A percentile compares a stretch with the other conserved stretches of the same genome.
These are phyloP conservation scores for Aspergillus latus DNA, from an alignment of 2,329 filamentous ascomycete species.

Conservation along the genomic window DNA sequence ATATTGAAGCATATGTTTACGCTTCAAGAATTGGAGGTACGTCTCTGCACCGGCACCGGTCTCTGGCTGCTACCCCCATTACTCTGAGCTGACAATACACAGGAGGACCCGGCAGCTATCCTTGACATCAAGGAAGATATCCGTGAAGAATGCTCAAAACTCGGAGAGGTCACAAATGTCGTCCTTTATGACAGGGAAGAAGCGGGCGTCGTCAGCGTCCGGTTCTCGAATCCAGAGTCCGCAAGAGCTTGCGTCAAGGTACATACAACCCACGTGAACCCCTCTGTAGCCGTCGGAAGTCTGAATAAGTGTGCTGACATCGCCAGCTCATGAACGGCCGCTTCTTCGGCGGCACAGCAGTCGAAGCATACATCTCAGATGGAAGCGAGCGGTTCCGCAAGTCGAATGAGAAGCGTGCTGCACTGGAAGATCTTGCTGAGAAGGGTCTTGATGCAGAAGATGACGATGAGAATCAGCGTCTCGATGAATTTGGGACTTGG, in stretches of 20 bases:
- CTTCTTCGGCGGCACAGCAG: constrained; percentile 70
- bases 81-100: constrained; percentile 20
- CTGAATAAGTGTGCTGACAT: neutral
- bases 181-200: constrained; percentile 84
- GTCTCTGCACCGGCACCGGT: neutral
- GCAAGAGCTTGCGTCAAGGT: constrained; percentile 68
- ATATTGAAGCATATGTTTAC: constrained; percentile 95
- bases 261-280: constrained; percentile 1
- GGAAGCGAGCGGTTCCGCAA: constrained; percentile 73
- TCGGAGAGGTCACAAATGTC: constrained; percentile 86
- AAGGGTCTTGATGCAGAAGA: constrained; percentile 45
- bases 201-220: constrained; percentile 80
- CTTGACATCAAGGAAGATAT: constrained; percentile 95
- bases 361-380: constrained; percentile 69
- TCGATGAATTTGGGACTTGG: constrained; percentile 53
- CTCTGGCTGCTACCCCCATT: neutral
- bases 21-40: constrained; percentile 69
- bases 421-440: constrained; percentile 49
- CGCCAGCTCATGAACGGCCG: constrained; percentile 70
- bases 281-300: no score
- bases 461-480: constrained; percentile 45
- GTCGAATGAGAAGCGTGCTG: constrained; percentile 51
- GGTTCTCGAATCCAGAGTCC: constrained; percentile 70
- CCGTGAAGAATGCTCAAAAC: constrained; percentile 80
- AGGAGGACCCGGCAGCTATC: constrained; percentile 75